Evolutionary conservation across 176 grass and related monocot genomes (phyloP), one percentile per base, ranked within the genome.

Genomic region (Avena eriantha): DNA sequence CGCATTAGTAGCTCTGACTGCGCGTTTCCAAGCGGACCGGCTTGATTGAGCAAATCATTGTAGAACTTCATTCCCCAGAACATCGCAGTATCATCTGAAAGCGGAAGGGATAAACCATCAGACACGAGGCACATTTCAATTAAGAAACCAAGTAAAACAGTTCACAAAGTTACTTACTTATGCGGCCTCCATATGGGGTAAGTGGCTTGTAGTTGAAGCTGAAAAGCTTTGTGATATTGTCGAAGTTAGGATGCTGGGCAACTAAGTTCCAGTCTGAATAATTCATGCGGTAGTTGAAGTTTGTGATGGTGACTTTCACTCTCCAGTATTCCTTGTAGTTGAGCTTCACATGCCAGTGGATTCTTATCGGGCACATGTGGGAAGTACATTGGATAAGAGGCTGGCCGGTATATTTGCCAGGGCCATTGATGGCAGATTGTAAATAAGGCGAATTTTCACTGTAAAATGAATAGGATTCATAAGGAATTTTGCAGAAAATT

Each of bases 281-380:
- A 79, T 97, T 97, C 95, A 94, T 94, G 80, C 95, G 92, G 80
- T 91, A 97, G 75, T 97, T 97, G 90, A 97, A 97, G 83, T 97
- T 97, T 11, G 92, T 97, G 79, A 97, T 46, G 3, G 92, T 94
- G 80, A 97, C 43, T 86, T 97, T 97, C 34, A 94, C 95, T 82
- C 95, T 91, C 95, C 95, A 97, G 77, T 97, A 97, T 5, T 97
- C 95, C 79, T 92, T 97, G 72, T 97, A 97, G 83, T 97, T 97
- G 36, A 94, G 92, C 65, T 97, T 97, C 57, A 97, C 95, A 73
- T 97, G 95, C 95, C 95, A 97, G 69, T 97, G 92, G 58, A 97
- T 88, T 91, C 92, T 92, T 83, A 94, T 87, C 8, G 95, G 95
- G 77, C 95, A 97, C 95, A 97, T 97, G 82, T 97, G 95, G 72